phyloP scores from a whole-genome alignment of 768 basidiomycete genomes.

The Boletales sp. region DNA sequence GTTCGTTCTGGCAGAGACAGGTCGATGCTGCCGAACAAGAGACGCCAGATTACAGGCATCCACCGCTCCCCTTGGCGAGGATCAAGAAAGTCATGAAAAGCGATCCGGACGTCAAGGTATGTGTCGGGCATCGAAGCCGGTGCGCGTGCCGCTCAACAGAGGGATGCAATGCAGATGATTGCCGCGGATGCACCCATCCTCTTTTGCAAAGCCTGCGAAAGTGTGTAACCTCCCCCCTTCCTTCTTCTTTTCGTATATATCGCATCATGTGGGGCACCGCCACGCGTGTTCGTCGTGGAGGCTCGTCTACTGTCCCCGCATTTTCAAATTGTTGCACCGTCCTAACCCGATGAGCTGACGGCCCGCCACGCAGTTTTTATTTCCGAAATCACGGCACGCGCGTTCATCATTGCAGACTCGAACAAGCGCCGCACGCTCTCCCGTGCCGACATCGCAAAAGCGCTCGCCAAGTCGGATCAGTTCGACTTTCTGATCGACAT shows the following conservation, averaged over 20 bases:
- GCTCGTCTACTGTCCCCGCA: too few relatives aligned
- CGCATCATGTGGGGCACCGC: too few relatives aligned
- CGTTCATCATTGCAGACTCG: conserved; percentile 92
- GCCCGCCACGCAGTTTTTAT: conserved; percentile 74
- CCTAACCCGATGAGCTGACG: neutral
- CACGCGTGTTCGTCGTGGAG: too few relatives aligned
- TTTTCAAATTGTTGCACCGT: too few relatives aligned
- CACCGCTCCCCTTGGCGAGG: conserved; percentile 85
- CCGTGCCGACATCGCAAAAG: conserved; percentile 90
- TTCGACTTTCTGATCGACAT: conserved; percentile 98
- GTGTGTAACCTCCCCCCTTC: conserved; percentile 48
- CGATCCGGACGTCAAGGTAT: conserved; percentile 92
- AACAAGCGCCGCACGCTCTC: conserved; percentile 96
- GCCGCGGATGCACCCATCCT: conserved; percentile 95
- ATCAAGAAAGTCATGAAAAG: conserved; percentile 99
- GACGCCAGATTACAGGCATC: conserved; percentile 83
- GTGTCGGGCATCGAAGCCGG: conserved; percentile 15
- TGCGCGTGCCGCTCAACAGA: conserved; percentile 3
- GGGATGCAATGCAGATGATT: conserved; percentile 69
- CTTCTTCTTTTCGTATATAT: too few relatives aligned
- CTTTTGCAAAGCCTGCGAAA: conserved; percentile 98
- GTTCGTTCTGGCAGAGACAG: conserved; percentile 88
- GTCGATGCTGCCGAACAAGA: conserved; percentile 85
- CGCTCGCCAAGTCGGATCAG: conserved; percentile 88
- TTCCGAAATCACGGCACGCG: conserved; percentile 91